Evolutionary conservation across 257 asterid genomes (phyloP), one percentile per base, ranked within the genome.

Genomic region (Lantana camara): DNA sequence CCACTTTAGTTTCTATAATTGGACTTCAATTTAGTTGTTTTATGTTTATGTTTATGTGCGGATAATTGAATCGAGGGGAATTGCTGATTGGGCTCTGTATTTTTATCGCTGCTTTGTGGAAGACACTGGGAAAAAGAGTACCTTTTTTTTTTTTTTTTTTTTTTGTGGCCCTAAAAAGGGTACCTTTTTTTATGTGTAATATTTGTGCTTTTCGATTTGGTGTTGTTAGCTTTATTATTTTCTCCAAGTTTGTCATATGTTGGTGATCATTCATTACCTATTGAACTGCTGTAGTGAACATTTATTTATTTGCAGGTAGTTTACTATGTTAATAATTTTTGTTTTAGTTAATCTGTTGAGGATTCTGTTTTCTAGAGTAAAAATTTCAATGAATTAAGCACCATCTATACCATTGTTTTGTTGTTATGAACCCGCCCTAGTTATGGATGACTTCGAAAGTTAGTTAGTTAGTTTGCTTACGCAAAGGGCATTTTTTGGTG

Each of bases 371-470:
- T 32, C n/a, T 37, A 30, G 7, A 20, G 9, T 45, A 22, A n/a
- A n/a, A 50, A 27, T 11, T 38, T 23, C 41, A 44, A 27, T n/a
- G n/a, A 35, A 27, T 45, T 32, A 69, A 49, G 42, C 64, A 56
- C 29, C 70, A 34, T 54, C 16, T 24, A 15, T 1, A 8, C 11
- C 29, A 49, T 24, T 35, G 15, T 1, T 34, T 49, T 40, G 8
- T 27, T 17, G 46, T 64, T 50, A 24, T 20, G 52, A 52, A 53
- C 20, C n/a, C n/a, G n/a, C n/a, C 30, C 60, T 71, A 23, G 48
- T 27, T 11, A 24, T 24, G 20, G 34, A 32, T 13, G 9, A 7
- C 57, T 3, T 13, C 3, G 4, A 30, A 22, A 46, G 41, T 27
- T 21, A 15, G 12, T 37, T 2, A 14, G 57, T 21, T 40, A 22